phyloP scores from a whole-genome alignment of 2,329 filamentous ascomycete species.

The Verruconis gallopava region DNA sequence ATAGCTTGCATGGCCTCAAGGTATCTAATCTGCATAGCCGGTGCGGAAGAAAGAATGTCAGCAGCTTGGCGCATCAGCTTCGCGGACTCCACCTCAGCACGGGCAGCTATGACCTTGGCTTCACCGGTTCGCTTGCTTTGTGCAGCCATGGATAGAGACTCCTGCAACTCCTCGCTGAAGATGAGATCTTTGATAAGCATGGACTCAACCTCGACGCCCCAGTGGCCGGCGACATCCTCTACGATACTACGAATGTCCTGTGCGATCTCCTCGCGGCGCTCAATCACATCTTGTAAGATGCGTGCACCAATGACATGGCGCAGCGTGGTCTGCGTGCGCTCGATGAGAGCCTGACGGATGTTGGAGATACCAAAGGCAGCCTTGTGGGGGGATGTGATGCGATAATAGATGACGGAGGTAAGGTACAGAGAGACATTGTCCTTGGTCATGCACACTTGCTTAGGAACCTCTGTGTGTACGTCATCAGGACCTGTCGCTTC shows the following conservation, averaged over 20 bases:
- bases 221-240: conserved; percentile 82
- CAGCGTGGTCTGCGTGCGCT: conserved; percentile 94
- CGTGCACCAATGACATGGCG: conserved; percentile 93
- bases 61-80: conserved; percentile 86
- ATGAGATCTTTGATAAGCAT: conserved; percentile 99
- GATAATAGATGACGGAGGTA: conserved; percentile 98
- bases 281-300: conserved; percentile 93
- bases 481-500: neutral
- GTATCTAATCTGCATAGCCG: conserved; percentile 97
- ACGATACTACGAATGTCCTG: conserved; percentile 95
- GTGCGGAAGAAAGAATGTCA: conserved; percentile 80
- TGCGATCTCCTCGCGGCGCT: conserved; percentile 93
- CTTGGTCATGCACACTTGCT: conserved; percentile 98
- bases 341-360: conserved; percentile 86
- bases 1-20: conserved; percentile 98
- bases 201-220: conserved; percentile 92
- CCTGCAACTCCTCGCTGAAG: conserved; percentile 90
- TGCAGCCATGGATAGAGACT: conserved; percentile 93
- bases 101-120: conserved; percentile 93
- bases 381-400: conserved; percentile 90
- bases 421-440: conserved; percentile 93
- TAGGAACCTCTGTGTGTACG: conserved; percentile 58
- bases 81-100: conserved; percentile 90
- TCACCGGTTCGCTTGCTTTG: conserved; percentile 98
- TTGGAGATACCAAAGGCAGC: conserved; percentile 94